phyloP scores from a whole-genome alignment of 2,329 filamentous ascomycete species.

The Ascochyta viciae-villosae region DNA sequence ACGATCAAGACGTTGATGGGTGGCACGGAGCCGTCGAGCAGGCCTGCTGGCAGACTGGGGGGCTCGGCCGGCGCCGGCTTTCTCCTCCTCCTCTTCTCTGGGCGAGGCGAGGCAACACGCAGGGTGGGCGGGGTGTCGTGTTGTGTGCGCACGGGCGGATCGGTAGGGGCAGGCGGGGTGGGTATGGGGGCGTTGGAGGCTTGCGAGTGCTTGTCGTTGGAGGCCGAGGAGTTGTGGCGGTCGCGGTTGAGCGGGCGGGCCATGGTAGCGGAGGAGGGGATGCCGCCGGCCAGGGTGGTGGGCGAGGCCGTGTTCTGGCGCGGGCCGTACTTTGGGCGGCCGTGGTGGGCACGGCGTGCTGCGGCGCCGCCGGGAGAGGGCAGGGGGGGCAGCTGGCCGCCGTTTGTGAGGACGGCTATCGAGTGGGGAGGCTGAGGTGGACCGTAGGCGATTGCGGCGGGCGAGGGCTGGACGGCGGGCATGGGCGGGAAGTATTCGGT shows the following conservation, averaged over 20 bases:
- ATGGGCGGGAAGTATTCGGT: slow-evolving; percentile 85
- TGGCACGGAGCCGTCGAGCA: slow-evolving; percentile 80
- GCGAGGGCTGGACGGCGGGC: slow-evolving; percentile 53
- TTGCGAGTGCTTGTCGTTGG: slow-evolving; percentile 52
- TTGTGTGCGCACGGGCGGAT: slow-evolving; percentile 50
- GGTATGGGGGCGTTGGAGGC: slow-evolving; percentile 60
- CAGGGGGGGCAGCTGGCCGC: slow-evolving; percentile 79
- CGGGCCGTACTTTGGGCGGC: slow-evolving; percentile 65
- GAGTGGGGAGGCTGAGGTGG: slow-evolving; percentile 58
- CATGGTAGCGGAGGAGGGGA: slow-evolving; percentile 51
- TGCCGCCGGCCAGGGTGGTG: slow-evolving; percentile 61
- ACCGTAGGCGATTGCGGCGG: slow-evolving; percentile 46
- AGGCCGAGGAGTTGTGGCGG: slow-evolving; percentile 51
- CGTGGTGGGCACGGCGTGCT: slow-evolving; percentile 50
- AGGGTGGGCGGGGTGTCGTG: slow-evolving; percentile 57
- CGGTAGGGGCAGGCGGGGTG: slow-evolving; percentile 58
- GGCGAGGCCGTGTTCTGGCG: slow-evolving; percentile 84
- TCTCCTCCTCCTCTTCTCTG: slow-evolving; percentile 56
- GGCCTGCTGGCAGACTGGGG: slow-evolving; percentile 61
- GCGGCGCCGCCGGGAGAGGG: slow-evolving; percentile 76
- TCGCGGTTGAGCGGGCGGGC: slow-evolving; percentile 40
- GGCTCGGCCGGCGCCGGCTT: slow-evolving; percentile 49
- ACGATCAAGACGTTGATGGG: slow-evolving; percentile 98
- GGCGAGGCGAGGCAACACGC: slow-evolving; percentile 58
- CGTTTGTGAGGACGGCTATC: slow-evolving; percentile 76